Base-by-base conservation (phyloP, 164 flowering plant genomes). In the Macadamia tetraphylla region DNA sequence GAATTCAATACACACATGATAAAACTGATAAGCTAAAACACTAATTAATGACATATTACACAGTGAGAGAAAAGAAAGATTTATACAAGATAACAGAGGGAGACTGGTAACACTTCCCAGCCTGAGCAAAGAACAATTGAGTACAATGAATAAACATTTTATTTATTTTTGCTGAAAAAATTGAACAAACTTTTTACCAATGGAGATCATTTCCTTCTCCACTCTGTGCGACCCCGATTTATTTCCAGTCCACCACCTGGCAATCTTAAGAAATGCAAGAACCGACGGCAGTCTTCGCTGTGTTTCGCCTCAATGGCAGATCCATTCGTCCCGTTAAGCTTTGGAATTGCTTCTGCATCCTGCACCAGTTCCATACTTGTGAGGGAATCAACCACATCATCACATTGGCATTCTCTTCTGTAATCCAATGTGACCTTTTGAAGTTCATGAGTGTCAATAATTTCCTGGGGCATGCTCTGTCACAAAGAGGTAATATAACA, bases 401-500 rank as follows among this genome's bases (percentile, higher is more conserved):
- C 86, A 1, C 82, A 94, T 75, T 89, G 99, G 79, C 98, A 94
- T 74, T 92, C 99, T 58, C 93, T 76, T 67, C 97, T 78, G 76
- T 94, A 92, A 64, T 90, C 98, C 43, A 94, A 64, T 49, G 97
- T 92, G 71, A 94, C 90, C 35, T 84, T 87, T 72, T 87, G 82
- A 64, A 92, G 81, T 78, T 92, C 97, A 71, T 89, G 88, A 30
- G 85, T 83, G 63, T 92, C 91, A 42, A 92, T 82, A 61, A 88
- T 76, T 67, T 90, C 93, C 81, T 94, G 90, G 64, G 99, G 99
- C 55, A 92, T 86, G 79, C 99, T 90, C 98, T 92, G 88, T 51
- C 53, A 73, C 30, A 73, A 3, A 63, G 46, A 65, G 14, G 13
- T 46, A 3, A 46, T 46, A 11, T 11, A 11, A 11, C 51, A 46